A percentile compares a stretch with the other conserved stretches of the same genome.
These are phyloP conservation scores for Neofusicoccum sp. DNA, from an alignment of 2,329 filamentous ascomycete genomes.

Conservation along the genomic window DNA sequence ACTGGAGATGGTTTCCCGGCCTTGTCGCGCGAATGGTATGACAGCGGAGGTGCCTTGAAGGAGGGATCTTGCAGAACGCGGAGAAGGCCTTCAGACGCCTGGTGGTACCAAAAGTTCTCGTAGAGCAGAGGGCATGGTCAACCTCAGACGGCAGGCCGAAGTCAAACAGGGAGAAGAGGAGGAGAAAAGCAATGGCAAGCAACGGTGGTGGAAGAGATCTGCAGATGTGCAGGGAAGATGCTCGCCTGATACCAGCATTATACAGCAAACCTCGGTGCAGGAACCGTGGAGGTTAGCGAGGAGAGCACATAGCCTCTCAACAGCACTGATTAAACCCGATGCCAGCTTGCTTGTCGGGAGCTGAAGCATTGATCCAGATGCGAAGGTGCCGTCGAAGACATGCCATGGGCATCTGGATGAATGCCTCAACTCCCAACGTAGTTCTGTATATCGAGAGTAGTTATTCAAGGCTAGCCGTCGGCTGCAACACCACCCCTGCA, in stretches of 20 bases:
- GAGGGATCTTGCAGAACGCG: not conserved
- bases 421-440: too few species aligned
- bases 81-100: not conserved
- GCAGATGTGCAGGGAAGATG: not conserved
- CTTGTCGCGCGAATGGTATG: not conserved
- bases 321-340: too few species aligned
- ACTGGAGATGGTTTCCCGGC: not conserved
- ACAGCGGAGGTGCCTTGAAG: not conserved
- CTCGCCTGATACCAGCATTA: not conserved
- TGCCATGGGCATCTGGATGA: too few species aligned
- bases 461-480: too few species aligned
- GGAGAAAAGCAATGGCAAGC: not conserved
- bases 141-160: not conserved
- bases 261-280: not conserved
- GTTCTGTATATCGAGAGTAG: too few species aligned
- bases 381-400: too few species aligned
- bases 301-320: too few species aligned
- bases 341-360: too few species aligned
- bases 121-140: not conserved
- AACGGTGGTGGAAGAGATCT: not conserved
- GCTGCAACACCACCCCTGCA: too few species aligned
- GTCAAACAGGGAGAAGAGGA: slow-evolving; percentile 5
- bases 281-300: too few species aligned
- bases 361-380: too few species aligned
- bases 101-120: not conserved